Percentiles rank a stretch among this genome's conserved stretches.
These are phyloP conservation scores for Hyparrhenia diplandra DNA, from an alignment of 176 grass and related monocot species.

Conservation along the genomic window DNA sequence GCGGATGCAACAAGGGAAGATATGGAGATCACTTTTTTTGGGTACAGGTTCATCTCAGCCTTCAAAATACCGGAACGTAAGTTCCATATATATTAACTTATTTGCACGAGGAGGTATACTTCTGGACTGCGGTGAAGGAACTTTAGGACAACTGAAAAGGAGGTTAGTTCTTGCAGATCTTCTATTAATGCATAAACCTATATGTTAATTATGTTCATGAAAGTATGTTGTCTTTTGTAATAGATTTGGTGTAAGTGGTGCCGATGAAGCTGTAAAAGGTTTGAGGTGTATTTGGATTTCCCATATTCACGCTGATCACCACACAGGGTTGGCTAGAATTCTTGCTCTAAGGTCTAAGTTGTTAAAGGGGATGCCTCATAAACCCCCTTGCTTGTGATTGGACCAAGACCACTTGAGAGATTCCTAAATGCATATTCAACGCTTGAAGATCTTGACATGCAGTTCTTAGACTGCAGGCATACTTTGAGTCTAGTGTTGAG, in stretches of 20 bases:
- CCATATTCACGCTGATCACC: constrained; percentile 98
- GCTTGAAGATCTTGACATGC: constrained; percentile 93
- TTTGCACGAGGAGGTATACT: constrained; percentile 84
- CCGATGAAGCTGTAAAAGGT: constrained; percentile 66
- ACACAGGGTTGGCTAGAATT: constrained; percentile 85
- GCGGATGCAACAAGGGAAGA: constrained; percentile 72
- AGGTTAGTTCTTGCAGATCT: constrained; percentile 46
- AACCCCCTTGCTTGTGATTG: constrained; percentile 88
- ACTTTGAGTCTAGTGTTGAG: constrained; percentile 58
- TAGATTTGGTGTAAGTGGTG: constrained; percentile 81
- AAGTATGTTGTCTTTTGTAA: constrained; percentile 5
- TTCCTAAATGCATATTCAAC: constrained; percentile 90
- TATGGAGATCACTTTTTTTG: constrained; percentile 87
- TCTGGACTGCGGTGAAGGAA: constrained; percentile 96
- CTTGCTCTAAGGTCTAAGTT: constrained; percentile 72
- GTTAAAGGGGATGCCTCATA: constrained; percentile 49
- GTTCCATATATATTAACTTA: constrained; percentile 86
- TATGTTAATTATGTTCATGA: constrained; percentile 19
- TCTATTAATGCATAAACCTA: background rate
- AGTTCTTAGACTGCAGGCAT: constrained; percentile 94
- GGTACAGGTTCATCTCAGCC: constrained; percentile 94
- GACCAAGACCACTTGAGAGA: constrained; percentile 84
- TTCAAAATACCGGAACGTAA: constrained; percentile 96
- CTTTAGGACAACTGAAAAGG: constrained; percentile 85
- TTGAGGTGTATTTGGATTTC: constrained; percentile 92